Conservation (phyloP, 164 flowering plant genomes). For the Liquidambar formosana region DNA sequence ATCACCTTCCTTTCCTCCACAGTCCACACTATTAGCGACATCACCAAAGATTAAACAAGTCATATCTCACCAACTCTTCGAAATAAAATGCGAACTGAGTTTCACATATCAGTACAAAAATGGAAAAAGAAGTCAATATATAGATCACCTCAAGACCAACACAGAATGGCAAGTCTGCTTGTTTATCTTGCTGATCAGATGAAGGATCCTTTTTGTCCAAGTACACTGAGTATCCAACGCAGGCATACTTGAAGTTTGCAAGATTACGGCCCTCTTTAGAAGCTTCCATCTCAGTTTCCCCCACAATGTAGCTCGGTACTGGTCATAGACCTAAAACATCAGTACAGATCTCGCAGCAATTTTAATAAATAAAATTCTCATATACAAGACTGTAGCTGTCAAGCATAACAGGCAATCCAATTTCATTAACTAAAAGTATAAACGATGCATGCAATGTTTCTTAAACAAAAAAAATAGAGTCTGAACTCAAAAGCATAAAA, state of each 20-base stretch:
- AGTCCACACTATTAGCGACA: no score
- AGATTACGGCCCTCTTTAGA: constrained; percentile 51
- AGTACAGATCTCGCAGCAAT: not conserved
- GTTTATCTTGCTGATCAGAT: constrained; percentile 26
- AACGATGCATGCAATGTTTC: no score
- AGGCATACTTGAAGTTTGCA: constrained; percentile 55
- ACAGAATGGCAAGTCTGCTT: constrained; percentile 57
- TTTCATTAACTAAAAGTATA: no score
- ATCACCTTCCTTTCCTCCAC: not conserved
- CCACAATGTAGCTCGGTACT: constrained; percentile 56
- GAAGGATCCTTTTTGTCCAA: constrained; percentile 35
- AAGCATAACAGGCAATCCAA: not conserved
- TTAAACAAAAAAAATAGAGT: no score
- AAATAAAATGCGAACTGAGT: not conserved
- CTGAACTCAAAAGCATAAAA: no score
- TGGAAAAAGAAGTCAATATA: not conserved
- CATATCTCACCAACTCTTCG: no score
- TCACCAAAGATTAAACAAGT: no score
- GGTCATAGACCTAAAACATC: constrained; percentile 12
- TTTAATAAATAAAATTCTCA: not conserved
- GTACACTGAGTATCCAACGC: constrained; percentile 65
- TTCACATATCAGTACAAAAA: not conserved
- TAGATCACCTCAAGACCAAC: constrained; percentile 65
- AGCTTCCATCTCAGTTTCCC: constrained; percentile 58
- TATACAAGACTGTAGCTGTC: no score